Evolutionary conservation across 2,329 filamentous ascomycete species (phyloP), one percentile per base, ranked within the genome.

Genomic region (Phialocephala subalpina): DNA sequence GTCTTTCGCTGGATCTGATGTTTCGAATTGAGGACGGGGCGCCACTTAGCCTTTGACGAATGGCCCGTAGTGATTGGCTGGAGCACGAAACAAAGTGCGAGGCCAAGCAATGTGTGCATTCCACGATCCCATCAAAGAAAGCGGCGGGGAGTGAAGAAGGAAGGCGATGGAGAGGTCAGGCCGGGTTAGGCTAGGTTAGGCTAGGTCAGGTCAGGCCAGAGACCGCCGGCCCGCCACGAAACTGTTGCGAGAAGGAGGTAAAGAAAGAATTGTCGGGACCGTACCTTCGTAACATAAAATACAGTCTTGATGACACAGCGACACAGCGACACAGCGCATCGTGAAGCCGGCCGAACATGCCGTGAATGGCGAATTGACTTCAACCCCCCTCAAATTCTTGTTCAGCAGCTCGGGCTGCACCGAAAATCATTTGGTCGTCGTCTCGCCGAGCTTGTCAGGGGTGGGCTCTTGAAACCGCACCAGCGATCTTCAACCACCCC

Each of bases 21-120:
- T 68, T 66, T 66, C 66, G 63, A 64, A 60, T 68, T 66, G 58
- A 66, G 22, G 22, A 20, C 40, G 62, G 4, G 27, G 55, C 29
- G 55, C 49, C 49, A 53, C 49, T 53, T 53, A 53, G 49, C 11
- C 49, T 29, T 33, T 33, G 49, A 53, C 49, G 49, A 22, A 22
- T 53, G 49, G 49, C 27, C 38, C 33, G 40, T n/a, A n/a, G 12
- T 53, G 49, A 63, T 58, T 58, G 61, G 61, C 18, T 12, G 45
- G 49, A 29, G 49, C 9, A 18, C 25, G 1, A 53, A 29, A 53
- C 49, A 53, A 53, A 53, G 20, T 8, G 45, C n/a, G 52, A 33
- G n/a, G 52, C 52, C 52, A 55, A 55, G 16, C 52, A 57, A 14
- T 14, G 9, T 7, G 27, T 11, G 47, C 11, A 52, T 27, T 52